Base-by-base conservation (phyloP, 495 filamentous ascomycete genomes). In the Aspergillus homomorphus region DNA sequence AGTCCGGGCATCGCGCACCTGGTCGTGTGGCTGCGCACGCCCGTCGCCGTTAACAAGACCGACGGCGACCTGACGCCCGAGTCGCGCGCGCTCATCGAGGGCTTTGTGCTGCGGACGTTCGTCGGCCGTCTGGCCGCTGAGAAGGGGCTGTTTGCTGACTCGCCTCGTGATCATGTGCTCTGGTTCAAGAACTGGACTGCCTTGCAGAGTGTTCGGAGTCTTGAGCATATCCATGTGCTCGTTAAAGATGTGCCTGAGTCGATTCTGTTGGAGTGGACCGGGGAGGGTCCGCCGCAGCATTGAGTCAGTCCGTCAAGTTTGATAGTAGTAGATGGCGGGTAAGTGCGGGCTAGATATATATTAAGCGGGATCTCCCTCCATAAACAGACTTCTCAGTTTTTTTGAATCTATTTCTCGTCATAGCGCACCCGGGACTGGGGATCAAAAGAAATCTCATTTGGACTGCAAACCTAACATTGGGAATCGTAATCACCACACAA, bases 131-230 rank as follows among this genome's bases (percentile, higher is more conserved):
- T 93, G 54, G 84, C 63, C 56, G 51, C 53, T 65, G 69, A 71
- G 60, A 33, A 43, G 65, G 73, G 3, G 71, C 65, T 22, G 24
- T 65, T 69, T 74, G 72, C 57, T 6, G 64, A 69, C 49, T 38
- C 33, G 33, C 64, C 72, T 26, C 72, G 77, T 23, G 79, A 84
- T 6, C 82, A 81, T 58, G 89, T 96, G 59, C 58, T 92, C 63
- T 97, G 90, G 89, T 96, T 96, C 67, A 96, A 96, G 81, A 97
- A 97, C 66, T 95, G 89, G 89, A 85, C 84, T 51, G 83, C 82
- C n/a, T 70, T 96, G 67, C 91, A 96, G 76, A 95, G 91, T 69
- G 91, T 97, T 50, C 77, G 88, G 52, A 82, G 84, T 7, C 72
- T 96, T 56, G 92, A 96, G 63, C 92, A 90, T 77, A 74, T 90